Base-by-base conservation (phyloP, 441 rosid genomes). In the Brassica balearica region DNA sequence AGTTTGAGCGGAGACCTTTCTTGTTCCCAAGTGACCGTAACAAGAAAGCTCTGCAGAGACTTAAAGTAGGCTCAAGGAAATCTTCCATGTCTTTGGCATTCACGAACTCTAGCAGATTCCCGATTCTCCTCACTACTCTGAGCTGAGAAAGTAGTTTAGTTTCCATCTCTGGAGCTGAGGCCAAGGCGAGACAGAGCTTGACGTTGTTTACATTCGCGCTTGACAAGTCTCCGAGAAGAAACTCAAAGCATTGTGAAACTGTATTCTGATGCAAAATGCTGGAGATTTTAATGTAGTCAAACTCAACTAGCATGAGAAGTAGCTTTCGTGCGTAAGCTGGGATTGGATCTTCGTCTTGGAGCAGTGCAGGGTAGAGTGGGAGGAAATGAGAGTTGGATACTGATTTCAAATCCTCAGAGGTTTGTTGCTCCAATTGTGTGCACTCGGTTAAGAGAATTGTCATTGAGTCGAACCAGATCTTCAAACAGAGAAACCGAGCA, bases 251-350 rank as follows among this genome's bases (percentile, higher is more conserved):
- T 71, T 90, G 95, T 7, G 97, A 88, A 55, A 95, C 92, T 7
- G 90, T 93, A 82, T 92, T 91, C 62, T 81, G 92, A 69, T 91
- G 90, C 71, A 95, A 84, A 76, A 95, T 86, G 88, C 87, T 88
- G 1, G 93, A 83, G 81, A 95, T 85, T 76, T 91, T 88, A 63
- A 95, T 93, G 84, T 84, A 87, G 68, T 85, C 80, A 19, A 86
- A 86, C 81, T 93, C 98, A 34, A 93, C 90, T 29, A 93, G 95
- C 97, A 93, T 93, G 82, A 95, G 91, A 14, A 95, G 93, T 62
- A 95, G 94, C 90, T 91, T 95, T 83, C 93, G 98, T 0, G 97
- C 97, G 79, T 93, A 92, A 84, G 93, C 93, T 69, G 99, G 99
- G 74, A 93, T 92, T 58, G 96, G 99, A 80, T 95, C 99, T 86